phyloP scores from a whole-genome alignment of 1,139 yeast genomes.

The Geotrichum carabidarum region DNA sequence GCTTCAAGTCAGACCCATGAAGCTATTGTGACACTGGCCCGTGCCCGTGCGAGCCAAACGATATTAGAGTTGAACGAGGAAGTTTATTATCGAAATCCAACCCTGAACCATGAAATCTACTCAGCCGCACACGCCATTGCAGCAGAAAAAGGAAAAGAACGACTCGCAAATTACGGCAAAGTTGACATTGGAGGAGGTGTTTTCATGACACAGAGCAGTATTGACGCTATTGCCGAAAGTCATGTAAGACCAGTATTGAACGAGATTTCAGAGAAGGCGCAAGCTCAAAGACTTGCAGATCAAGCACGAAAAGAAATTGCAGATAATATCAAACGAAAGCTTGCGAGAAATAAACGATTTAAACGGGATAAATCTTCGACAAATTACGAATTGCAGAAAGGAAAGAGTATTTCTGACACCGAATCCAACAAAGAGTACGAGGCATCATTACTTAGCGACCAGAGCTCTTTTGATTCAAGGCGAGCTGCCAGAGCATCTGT shows the following conservation, averaged over 20 bases:
- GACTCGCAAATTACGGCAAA: slow-evolving; percentile 51
- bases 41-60: slow-evolving; percentile 34
- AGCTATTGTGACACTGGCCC: slow-evolving; percentile 36
- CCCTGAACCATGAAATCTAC: slow-evolving; percentile 31
- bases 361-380: too few relatives aligned
- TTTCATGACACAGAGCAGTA: slow-evolving; percentile 66
- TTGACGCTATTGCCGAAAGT: slow-evolving; percentile 73
- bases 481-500: too few relatives aligned
- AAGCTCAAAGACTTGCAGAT: slow-evolving; percentile 65
- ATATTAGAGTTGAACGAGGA: slow-evolving; percentile 40
- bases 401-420: too few relatives aligned
- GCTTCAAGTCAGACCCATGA: slow-evolving; percentile 34
- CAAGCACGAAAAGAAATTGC: slow-evolving; percentile 40
- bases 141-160: slow-evolving; percentile 55
- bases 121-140: slow-evolving; percentile 52
- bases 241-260: slow-evolving; percentile 77
- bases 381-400: too few relatives aligned
- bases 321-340: too few relatives aligned
- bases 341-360: too few relatives aligned
- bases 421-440: too few relatives aligned
- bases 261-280: slow-evolving; percentile 68
- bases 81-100: slow-evolving; percentile 36
- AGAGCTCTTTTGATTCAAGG: too few relatives aligned
- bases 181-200: slow-evolving; percentile 87
- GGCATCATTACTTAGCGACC: too few relatives aligned